A percentile compares a stretch with the other conserved stretches of the same genome.
These are phyloP conservation scores for Rubia yunnanensis DNA, from an alignment of 257 asterid species.

Conservation along the genomic window DNA sequence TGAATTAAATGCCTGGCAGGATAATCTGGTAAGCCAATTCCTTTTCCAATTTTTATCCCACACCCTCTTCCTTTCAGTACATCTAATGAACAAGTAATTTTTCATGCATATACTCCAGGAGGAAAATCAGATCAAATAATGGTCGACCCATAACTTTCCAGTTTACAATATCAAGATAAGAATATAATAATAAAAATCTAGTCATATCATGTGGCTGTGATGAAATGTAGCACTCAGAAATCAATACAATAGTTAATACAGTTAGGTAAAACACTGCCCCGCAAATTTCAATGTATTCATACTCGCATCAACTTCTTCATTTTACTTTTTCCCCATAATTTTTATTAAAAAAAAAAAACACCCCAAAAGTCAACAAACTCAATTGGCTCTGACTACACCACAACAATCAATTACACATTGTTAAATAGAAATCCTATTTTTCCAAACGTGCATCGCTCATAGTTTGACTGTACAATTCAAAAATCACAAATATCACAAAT, in stretches of 20 bases:
- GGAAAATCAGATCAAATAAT: neutral
- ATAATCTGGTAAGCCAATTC: neutral
- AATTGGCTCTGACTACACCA: slow-evolving; percentile 3
- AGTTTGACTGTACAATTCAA: slow-evolving; percentile 24
- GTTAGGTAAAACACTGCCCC: slow-evolving; percentile 31
- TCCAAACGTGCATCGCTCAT: slow-evolving; percentile 7
- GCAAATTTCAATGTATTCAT: slow-evolving; percentile 37
- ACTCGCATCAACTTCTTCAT: slow-evolving; percentile 24
- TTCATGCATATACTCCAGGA: neutral
- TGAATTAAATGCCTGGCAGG: neutral
- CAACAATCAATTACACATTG: neutral
- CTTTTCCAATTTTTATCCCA: neutral
- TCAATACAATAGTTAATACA: slow-evolving; percentile 17
- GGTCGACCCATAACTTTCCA: neutral
- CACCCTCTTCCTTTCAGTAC: neutral
- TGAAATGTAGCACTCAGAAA: slow-evolving; percentile 21
- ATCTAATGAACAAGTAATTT: neutral
- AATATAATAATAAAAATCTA: slow-evolving; percentile 3
- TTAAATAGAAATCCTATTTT: slow-evolving; percentile 6
- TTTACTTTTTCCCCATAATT: neutral
- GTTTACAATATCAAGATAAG: neutral
- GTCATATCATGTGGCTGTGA: slow-evolving; percentile 16
- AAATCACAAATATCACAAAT: neutral
- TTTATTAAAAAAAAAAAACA: neutral
- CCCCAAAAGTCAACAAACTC: slow-evolving; percentile 19